phyloP scores from a whole-genome alignment of 139 green algal species.

The Desmodesmus armatus region DNA sequence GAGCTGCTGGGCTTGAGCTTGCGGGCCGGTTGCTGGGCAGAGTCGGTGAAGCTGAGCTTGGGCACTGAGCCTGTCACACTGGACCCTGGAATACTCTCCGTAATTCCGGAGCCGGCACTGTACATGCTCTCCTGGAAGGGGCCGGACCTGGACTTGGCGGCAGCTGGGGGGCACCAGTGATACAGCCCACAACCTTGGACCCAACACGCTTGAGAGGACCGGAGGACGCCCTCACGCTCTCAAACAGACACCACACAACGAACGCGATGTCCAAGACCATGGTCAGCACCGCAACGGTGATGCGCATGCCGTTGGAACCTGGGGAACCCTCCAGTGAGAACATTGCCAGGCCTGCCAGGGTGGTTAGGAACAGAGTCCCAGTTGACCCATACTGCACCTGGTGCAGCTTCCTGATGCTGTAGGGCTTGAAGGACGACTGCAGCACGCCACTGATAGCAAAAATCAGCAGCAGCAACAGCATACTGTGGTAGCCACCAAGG shows the following conservation, averaged over 20 bases:
- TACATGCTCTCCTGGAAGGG: no score
- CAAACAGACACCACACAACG: slow-evolving; percentile 5
- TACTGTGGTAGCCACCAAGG: not conserved
- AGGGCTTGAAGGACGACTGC: not conserved
- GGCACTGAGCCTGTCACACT: no score
- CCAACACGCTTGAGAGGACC: no score
- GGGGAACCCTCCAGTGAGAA: not conserved
- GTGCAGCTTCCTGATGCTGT: not conserved
- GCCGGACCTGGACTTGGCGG: no score
- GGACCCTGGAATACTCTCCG: no score
- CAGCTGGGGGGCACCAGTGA: no score
- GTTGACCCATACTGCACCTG: not conserved
- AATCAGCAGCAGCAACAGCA: not conserved
- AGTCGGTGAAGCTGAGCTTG: no score
- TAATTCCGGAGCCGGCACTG: no score
- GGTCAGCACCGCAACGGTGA: not conserved
- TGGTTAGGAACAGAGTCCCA: not conserved
- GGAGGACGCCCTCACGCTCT: no score
- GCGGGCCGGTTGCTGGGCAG: no score
- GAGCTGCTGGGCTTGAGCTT: no score
- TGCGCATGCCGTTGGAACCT: not conserved
- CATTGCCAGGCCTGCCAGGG: not conserved
- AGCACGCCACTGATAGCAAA: not conserved
- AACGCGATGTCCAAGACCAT: not conserved
- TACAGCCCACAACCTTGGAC: no score